Percentiles rank a stretch among this genome's conserved stretches.
Evolutionary conservation across 306 rosid genomes (phyloP).

Genomic region (Ammopiptanthus mongolicus): DNA sequence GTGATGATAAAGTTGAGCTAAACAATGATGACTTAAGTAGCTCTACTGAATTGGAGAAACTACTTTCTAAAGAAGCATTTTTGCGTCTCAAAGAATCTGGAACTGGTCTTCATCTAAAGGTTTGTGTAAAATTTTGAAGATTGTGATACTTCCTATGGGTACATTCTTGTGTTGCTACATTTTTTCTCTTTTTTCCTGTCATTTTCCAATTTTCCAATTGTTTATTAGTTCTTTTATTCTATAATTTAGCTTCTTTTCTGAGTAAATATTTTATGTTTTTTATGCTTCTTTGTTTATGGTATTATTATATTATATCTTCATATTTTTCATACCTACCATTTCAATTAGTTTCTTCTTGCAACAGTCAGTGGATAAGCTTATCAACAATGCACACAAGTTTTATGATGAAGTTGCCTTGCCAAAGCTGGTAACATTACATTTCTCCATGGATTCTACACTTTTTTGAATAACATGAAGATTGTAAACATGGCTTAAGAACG

Average conservation of each 20-base stretch:
- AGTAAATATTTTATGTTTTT: neutral
- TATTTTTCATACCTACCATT: constrained; percentile 11
- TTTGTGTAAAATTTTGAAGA: constrained; percentile 24
- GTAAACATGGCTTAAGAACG: constrained; percentile 25
- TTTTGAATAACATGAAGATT: neutral
- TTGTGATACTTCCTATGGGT: neutral
- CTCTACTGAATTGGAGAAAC: constrained; percentile 46
- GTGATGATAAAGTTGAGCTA: constrained; percentile 32
- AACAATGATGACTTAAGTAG: constrained; percentile 35
- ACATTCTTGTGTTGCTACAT: neutral
- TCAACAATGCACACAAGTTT: constrained; percentile 64
- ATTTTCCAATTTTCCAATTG: neutral
- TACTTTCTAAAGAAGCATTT: constrained; percentile 63
- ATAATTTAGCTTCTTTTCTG: neutral
- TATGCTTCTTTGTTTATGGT: neutral
- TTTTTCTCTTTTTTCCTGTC: neutral
- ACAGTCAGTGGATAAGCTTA: constrained; percentile 81
- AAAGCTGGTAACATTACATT: constrained; percentile 67
- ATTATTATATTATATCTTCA: neutral
- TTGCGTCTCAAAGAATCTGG: constrained; percentile 67
- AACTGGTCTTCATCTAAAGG: constrained; percentile 87
- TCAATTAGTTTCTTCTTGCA: constrained; percentile 24
- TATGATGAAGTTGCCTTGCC: constrained; percentile 90
- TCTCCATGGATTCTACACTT: neutral
- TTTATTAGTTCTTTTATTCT: neutral